Base-by-base conservation (phyloP, 371 early-diverging fungal genomes). In the Dentiscutata heterogama region DNA sequence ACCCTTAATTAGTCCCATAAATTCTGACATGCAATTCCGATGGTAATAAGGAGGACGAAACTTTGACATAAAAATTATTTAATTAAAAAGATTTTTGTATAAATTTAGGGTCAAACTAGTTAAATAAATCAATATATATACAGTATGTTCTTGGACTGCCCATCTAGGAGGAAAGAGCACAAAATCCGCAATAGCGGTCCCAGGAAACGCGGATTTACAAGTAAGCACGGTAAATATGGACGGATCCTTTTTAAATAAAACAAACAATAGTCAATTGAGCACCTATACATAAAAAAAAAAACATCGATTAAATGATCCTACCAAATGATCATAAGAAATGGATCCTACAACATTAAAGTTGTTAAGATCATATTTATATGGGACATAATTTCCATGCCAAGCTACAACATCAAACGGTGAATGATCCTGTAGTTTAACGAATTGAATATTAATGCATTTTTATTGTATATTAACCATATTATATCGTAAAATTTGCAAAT, bases 101-200 rank as follows among this genome's bases (percentile, higher is more conserved):
- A 27, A 70, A 70, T 42, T 18, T 70, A 39, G 71, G 18, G 16
- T 20, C 5, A 20, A 56, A 20, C 14, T 56, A 56, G 14, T 56
- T 65, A 31, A n/a, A 42, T 42, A 22, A 70, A 11, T 22, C 20
- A 31, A 42, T 56, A 64, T 53, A 82, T 88, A 84, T 88, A 90
- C 92, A 42, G 98, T 97, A 85, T 94, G 87, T 84, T 96, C 95
- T 68, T 94, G 94, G 27, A 96, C 97, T 78, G 95, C 95, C 94
- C 97, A 98, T n/a, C 99, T 89, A 46, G 99, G 98, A 83, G 99
- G 98, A 89, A 98, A 98, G 60, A 97, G 96, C 65, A 97, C 98
- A 90, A 99, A 99, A 85, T 99, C 99, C 13, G 96, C 96, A 31
- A 97, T 87, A 7, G 98, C 97, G 0, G 93, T 92, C 78, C 98